phyloP scores from a whole-genome alignment of 169 alveolate species.

The Plasmodium yoelii region DNA sequence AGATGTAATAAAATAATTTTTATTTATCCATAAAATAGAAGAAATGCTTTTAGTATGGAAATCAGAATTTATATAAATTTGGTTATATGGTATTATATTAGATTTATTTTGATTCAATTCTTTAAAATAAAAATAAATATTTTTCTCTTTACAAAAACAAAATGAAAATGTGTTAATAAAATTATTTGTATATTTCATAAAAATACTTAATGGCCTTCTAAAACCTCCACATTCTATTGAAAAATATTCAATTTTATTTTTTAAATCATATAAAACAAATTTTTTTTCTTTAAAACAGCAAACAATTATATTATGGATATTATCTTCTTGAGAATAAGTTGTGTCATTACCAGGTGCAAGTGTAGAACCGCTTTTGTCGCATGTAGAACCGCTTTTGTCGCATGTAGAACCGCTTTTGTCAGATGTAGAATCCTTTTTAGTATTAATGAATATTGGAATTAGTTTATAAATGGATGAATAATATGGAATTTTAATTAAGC shows the following conservation, averaged over 20 bases:
- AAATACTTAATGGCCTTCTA: conserved; percentile 68
- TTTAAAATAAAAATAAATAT: conserved; percentile 29
- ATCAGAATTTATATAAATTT: conserved; percentile 35
- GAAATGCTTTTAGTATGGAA: conserved; percentile 67
- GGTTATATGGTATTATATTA: conserved; percentile 31
- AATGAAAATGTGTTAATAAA: conserved; percentile 30
- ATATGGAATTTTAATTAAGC: conserved; percentile 51
- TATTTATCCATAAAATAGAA: conserved; percentile 29
- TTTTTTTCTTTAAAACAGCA: conserved; percentile 71
- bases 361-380: neutral
- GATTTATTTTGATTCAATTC: conserved; percentile 4
- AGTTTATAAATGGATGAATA: conserved; percentile 66
- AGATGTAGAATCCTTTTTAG: neutral
- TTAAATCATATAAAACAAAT: conserved; percentile 54
- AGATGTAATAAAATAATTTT: conserved; percentile 43
- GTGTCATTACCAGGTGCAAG: neutral
- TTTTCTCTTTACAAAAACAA: conserved; percentile 67
- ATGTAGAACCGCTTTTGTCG: neutral
- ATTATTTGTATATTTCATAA: conserved; percentile 12
- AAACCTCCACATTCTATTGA: conserved; percentile 73
- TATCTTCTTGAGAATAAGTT: neutral
- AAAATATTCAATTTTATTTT: conserved; percentile 51
- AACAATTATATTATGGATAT: neutral
- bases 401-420: neutral
- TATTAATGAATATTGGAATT: conserved; percentile 9